Conservation (phyloP, 2,329 filamentous ascomycete genomes). For the Stemphylium lycopersici region DNA sequence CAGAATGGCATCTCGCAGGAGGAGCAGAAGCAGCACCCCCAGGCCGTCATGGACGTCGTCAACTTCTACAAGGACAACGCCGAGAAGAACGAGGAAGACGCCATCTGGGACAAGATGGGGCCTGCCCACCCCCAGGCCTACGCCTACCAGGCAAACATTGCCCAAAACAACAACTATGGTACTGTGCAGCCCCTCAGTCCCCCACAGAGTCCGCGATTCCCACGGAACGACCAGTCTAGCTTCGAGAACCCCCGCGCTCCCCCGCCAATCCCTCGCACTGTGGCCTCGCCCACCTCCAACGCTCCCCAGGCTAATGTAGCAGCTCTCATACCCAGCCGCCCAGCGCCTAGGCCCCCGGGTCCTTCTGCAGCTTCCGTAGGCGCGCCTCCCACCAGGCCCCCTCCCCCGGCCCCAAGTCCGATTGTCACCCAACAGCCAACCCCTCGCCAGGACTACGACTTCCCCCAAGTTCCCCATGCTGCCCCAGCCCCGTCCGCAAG, state of each 20-base stretch:
- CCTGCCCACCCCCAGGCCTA: slow-evolving; percentile 70
- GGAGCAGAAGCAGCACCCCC: slow-evolving; percentile 92
- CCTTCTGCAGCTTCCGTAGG: slow-evolving; percentile 51
- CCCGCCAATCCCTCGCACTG: slow-evolving; percentile 75
- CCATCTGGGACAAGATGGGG: slow-evolving; percentile 95
- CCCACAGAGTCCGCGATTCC: slow-evolving; percentile 84
- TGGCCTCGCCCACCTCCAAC: slow-evolving; percentile 50
- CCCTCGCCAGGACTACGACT: slow-evolving; percentile 49
- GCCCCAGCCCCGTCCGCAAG: slow-evolving; percentile 50
- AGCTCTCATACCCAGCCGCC: slow-evolving; percentile 75
- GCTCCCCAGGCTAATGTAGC: slow-evolving; percentile 47
- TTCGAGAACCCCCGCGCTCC: slow-evolving; percentile 96
- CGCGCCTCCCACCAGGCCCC: slow-evolving; percentile 62
- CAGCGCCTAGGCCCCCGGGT: slow-evolving; percentile 84
- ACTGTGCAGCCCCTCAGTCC: slow-evolving; percentile 68
- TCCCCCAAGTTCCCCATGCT: slow-evolving; percentile 51
- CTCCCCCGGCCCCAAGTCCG: slow-evolving; percentile 62
- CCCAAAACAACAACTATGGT: slow-evolving; percentile 45
- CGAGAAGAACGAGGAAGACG: slow-evolving; percentile 79
- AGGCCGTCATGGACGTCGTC: slow-evolving; percentile 94
- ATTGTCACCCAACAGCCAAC: slow-evolving; percentile 35
- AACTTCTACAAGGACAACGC: slow-evolving; percentile 97
- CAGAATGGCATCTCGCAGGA: slow-evolving; percentile 96
- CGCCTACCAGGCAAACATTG: slow-evolving; percentile 46
- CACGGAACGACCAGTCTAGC: slow-evolving; percentile 86